phyloP scores from a whole-genome alignment of 2,329 filamentous ascomycete species.

The Cladosporium halotolerans region DNA sequence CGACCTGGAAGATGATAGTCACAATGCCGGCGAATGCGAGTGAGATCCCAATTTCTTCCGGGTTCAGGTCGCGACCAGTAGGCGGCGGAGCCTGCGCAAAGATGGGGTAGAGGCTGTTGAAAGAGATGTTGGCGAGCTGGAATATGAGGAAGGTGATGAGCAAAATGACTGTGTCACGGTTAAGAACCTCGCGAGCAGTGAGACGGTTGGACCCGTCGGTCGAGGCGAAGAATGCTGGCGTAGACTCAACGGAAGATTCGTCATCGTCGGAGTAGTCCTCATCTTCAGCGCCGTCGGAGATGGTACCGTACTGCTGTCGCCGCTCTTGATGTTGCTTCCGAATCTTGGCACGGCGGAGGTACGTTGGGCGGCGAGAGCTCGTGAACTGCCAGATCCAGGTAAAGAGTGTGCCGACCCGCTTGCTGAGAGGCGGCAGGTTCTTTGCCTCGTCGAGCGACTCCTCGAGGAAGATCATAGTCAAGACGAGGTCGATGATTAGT shows the following conservation, averaged over 20 bases:
- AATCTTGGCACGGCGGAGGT: slow-evolving; percentile 39
- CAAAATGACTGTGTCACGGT: slow-evolving; percentile 73
- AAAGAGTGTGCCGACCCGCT: slow-evolving; percentile 56
- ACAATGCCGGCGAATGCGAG: slow-evolving; percentile 76
- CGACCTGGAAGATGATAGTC: slow-evolving; percentile 86
- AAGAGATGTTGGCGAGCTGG: slow-evolving; percentile 88
- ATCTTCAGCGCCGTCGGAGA: slow-evolving; percentile 14
- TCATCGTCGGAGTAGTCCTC: slow-evolving; percentile 32
- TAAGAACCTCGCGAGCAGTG: slow-evolving; percentile 58
- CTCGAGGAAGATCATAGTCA: slow-evolving; percentile 75
- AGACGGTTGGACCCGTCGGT: slow-evolving; percentile 41
- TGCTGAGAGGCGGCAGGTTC: slow-evolving; percentile 54
- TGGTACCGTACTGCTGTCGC: slow-evolving; percentile 10
- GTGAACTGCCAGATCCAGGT: slow-evolving; percentile 65
- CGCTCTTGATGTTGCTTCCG: slow-evolving; percentile 14
- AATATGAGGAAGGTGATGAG: slow-evolving; percentile 86
- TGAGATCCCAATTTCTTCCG: slow-evolving; percentile 76
- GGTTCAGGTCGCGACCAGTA: slow-evolving; percentile 67
- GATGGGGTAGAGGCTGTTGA: slow-evolving; percentile 91
- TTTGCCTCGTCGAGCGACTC: slow-evolving; percentile 71
- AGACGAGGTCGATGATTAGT: slow-evolving; percentile 63
- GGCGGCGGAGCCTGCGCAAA: slow-evolving; percentile 73
- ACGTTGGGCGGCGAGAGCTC: slow-evolving; percentile 52
- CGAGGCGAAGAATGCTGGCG: slow-evolving; percentile 27
- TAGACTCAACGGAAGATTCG: slow-evolving; percentile 28